Base-by-base conservation (phyloP, 306 rosid species). In the Luffa acutangula region DNA sequence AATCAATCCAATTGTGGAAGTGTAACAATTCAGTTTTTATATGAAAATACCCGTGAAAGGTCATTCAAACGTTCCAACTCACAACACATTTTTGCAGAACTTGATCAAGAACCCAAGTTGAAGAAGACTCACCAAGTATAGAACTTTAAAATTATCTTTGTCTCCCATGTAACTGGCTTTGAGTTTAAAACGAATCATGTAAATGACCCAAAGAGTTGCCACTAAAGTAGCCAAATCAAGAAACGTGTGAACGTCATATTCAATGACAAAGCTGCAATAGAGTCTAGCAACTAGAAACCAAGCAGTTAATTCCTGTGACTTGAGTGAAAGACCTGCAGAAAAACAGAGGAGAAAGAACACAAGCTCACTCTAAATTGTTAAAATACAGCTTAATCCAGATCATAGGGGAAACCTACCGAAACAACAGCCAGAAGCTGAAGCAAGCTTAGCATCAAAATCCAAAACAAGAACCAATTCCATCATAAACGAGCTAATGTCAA, bases 281-380 rank as follows among this genome's bases (percentile, higher is more conserved):
- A 91, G 89, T 81, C 93, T 89, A 64, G 85, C 93, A 77, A 85
- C 93, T 33, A 91, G 85, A 87, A 91, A 91, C 58, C 83, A 46
- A 46, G 97, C 97, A 39, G 97, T 91, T 71, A 91, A 84, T 59
- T 89, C 97, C 89, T 91, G 97, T 14, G 97, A 88, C 78, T 89
- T 91, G 20, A 91, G 92, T 9, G 97, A 91, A 77, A 91, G 88
- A 25, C 97, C 97, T 91, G 86, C 78, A 82, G 63, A 78, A 20
- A 71, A 60, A n/a, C 37, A 6, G 71, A 51, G 70, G 4, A 21
- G 14, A 17, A 59, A 25, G 9, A 21, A 49, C 31, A 7, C 76
- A 60, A 78, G 12, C 52, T 36, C 8, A 53, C 20, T 42, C 25
- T 34, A 20, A 72, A 80, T 52, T 34, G 48, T 46, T 43, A 20